Evolutionary conservation across 2,329 filamentous ascomycete genomes (phyloP), one percentile per base, ranked within the genome.

Genomic region (Verticillium tricorpus): DNA sequence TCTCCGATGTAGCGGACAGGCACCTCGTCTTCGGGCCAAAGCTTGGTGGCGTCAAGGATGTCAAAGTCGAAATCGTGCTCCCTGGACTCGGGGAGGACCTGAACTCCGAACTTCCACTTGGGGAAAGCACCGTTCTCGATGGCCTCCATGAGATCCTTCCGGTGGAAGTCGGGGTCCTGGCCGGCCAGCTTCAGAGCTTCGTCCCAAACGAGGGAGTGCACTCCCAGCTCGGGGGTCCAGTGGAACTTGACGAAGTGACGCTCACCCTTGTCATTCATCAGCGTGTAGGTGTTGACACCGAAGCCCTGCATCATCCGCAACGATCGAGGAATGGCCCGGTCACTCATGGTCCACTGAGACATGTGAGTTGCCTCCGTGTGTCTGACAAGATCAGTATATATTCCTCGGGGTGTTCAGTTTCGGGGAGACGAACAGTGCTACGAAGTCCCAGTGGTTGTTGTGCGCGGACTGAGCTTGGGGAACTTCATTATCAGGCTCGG

Each of bases 231-330:
- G 0, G 91, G 90, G 0, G 85, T 92, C 69, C 84, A 93, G 71
- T 89, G 85, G 71, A 93, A 93, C 75, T 94, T 94, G 73, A 91
- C 88, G 66, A 93, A 92, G 61, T 84, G 80, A 1, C 88, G 82
- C 71, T 90, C 84, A 25, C 89, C 89, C 66, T 89, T 81, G 28
- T 81, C 83, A 63, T 92, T 92, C 64, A 81, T 79, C 2, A 93
- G 80, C 0, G 85, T 89, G 68, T 81, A 94, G 0, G 91, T 93
- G 74, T 94, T 93, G 67, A 94, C 91, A 60, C 91, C 90, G 62
- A 93, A 94, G 0, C 91, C 91, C 67, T 94, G 89, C 89, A 94
- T 93, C 89, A 93, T 93, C 28, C 91, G 86, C 75, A 82, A 93
- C 0, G 88, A 91, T 2, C 89, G 84, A 1, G 90, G 90, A 61